Evolutionary conservation across 2,329 filamentous ascomycete species (phyloP).

Genomic region (Geosmithia flava): DNA sequence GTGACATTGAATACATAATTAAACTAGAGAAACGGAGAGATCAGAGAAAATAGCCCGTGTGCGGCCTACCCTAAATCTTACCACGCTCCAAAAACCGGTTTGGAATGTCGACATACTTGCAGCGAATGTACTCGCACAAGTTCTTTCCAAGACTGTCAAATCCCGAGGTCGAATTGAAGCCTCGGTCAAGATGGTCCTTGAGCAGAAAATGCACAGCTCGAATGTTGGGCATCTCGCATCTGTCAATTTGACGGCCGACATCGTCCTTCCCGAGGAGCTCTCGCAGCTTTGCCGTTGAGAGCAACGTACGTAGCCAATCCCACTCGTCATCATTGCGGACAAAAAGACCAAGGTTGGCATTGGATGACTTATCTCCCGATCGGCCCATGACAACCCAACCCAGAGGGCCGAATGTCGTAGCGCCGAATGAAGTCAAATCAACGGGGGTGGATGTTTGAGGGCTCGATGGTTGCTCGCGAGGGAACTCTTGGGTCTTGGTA

Average conservation of each 20-base stretch:
- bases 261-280: constrained; percentile 21
- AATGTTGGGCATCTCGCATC: constrained; percentile 26
- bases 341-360: constrained; percentile 29
- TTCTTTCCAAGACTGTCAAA: constrained; percentile 19
- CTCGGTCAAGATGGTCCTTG: constrained; percentile 30
- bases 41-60: not conserved
- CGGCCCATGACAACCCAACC: constrained; percentile 12
- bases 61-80: constrained; percentile 5
- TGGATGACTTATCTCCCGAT: constrained; percentile 23
- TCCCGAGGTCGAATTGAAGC: constrained; percentile 15
- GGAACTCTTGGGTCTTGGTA: constrained; percentile 7
- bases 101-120: constrained; percentile 14
- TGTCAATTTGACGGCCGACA: constrained; percentile 21
- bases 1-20: not conserved
- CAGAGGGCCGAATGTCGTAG: constrained; percentile 11
- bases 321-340: constrained; percentile 26
- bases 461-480: constrained; percentile 5
- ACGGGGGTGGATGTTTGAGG: constrained; percentile 8
- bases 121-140: constrained; percentile 14
- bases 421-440: constrained; percentile 9
- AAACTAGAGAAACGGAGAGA: not conserved
- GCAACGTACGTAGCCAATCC: constrained; percentile 25
- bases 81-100: constrained; percentile 13
- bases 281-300: constrained; percentile 23
- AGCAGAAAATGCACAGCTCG: constrained; percentile 23